A percentile compares a stretch with the other conserved stretches of the same genome.
Conservation (phyloP, 495 filamentous ascomycete genomes). For the Xylaria acuta region DNA sequence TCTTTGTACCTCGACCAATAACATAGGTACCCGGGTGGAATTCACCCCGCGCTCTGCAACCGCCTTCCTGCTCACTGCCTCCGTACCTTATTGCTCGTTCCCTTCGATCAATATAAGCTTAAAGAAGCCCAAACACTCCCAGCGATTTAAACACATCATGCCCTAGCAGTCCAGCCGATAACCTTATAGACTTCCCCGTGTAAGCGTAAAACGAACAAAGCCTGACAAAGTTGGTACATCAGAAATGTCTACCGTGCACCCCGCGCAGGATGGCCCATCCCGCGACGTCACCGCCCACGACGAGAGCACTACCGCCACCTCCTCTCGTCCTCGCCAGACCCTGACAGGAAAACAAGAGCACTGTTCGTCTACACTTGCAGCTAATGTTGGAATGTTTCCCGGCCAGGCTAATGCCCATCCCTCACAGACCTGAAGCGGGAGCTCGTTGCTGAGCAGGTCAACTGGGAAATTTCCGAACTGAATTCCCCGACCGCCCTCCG, state of each 20-base stretch:
- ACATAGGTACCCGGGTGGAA: slow-evolving; percentile 5
- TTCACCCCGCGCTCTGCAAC: slow-evolving; percentile 18
- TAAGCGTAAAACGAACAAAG: background rate
- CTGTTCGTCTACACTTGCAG: slow-evolving; percentile 62
- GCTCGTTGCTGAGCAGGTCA: slow-evolving; percentile 86
- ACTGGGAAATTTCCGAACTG: slow-evolving; percentile 86
- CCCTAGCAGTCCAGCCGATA: background rate
- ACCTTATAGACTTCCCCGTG: background rate
- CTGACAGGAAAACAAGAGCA: slow-evolving; percentile 98
- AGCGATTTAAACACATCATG: background rate
- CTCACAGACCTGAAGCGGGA: slow-evolving; percentile 91
- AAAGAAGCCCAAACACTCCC: background rate
- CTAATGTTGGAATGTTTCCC: background rate
- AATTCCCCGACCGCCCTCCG: slow-evolving; percentile 93
- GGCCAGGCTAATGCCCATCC: slow-evolving; percentile 37
- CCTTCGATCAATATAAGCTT: slow-evolving; percentile 9
- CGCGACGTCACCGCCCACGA: slow-evolving; percentile 21
- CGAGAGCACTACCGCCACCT: slow-evolving; percentile 12
- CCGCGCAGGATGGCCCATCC: slow-evolving; percentile 34
- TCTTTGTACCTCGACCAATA: background rate
- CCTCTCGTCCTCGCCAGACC: slow-evolving; percentile 42
- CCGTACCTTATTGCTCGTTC: background rate
- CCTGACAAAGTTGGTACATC: background rate
- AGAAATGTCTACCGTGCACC: slow-evolving; percentile 37
- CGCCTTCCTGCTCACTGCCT: background rate